Evolutionary conservation across 306 rosid genomes (phyloP), one percentile per base, ranked within the genome.

Genomic region (Vigna hirtella): DNA sequence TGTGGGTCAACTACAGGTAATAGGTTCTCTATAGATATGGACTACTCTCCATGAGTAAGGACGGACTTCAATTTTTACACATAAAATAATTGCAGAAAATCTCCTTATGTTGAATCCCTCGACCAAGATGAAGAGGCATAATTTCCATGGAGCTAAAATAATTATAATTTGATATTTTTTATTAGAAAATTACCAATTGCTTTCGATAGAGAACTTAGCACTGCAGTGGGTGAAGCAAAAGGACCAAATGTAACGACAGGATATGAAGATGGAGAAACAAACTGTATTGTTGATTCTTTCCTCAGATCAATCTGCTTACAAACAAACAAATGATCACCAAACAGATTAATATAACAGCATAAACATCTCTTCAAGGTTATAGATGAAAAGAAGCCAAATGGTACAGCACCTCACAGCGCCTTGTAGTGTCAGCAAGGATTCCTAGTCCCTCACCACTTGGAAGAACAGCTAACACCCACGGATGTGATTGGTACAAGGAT

Each of bases 391-490:
- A 66, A 62, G 43, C 22, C 72, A 80, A 62, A 77, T 49, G 76
- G 42, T n/a, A 70, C 52, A 78, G 82, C 86, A 94, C 98, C 98
- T 94, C 97, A 78, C 98, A 94, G 45, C 96, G 97, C 69, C 79
- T 85, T 20, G 96, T 85, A 65, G 98, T 94, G 83, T 94, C 98
- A 45, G 96, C 98, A 50, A 94, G 96, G 81, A 91, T 52, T 52
- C 98, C 97, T n/a, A 94, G 67, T 42, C 97, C 84, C 82, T 91
- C 93, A 14, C 98, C 98, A 80, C 83, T 87, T 71, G 96, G 98
- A 84, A 94, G 94, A 80, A 91, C 86, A 74, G 97, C 96, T 26
- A 94, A 84, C 68, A 94, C 93, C 97, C 98, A 94, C n/a, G 98
- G 98, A 85, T 94, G 98, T 40, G 98, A 89, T 82, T 94, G 98